Evolutionary conservation across 208 protist genomes (phyloP), one percentile per base, ranked within the genome.

Genomic region (Trypanosoma platydactyli): DNA sequence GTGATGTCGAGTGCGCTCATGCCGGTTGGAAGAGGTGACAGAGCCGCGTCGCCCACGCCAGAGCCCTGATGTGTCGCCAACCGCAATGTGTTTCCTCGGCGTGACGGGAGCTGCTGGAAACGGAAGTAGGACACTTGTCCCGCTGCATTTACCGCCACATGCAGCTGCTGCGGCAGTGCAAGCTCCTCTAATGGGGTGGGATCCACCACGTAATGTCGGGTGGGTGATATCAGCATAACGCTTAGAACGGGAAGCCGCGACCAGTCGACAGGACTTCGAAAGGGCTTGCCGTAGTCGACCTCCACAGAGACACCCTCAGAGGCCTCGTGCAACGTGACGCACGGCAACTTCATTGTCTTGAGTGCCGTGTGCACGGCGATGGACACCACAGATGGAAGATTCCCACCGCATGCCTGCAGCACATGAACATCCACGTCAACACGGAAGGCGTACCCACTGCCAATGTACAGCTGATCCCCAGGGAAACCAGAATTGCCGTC

Each of bases 351-450:
- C 40, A 88, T 40, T 16, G 76, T 65, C 40, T 73, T 69, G 30
- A 95, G 79, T 27, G 75, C 89, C n/a, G 69, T 64, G 63, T 89
- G 81, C 51, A 95, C 81, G 46, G 86, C 86, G 29, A 83, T 54
- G 30, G 83, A 67, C 24, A 89, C 72, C 44, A 72, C 29, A 15
- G 78, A 64, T 12, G 84, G 49, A 15, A 91, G 25, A 55, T 85
- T 91, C n/a, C 89, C 89, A 9, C 85, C 87, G 33, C 20, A 56
- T 22, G 72, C 64, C 54, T 93, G 78, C 59, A 90, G 75, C 15
- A 95, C 69, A 50, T 92, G 84, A 48, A 92, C 83, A 49, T 95
- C 87, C 25, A 92, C 89, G 64, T 93, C 82, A n/a, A 92, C 64
- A 15, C 70, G 63, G 40, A 93, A 95, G 42, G 83, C 82, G 57